A percentile compares a stretch with the other conserved stretches of the same genome.
phyloP scores from a whole-genome alignment of 306 rosid species.

The Hippophae gyantsensis region DNA sequence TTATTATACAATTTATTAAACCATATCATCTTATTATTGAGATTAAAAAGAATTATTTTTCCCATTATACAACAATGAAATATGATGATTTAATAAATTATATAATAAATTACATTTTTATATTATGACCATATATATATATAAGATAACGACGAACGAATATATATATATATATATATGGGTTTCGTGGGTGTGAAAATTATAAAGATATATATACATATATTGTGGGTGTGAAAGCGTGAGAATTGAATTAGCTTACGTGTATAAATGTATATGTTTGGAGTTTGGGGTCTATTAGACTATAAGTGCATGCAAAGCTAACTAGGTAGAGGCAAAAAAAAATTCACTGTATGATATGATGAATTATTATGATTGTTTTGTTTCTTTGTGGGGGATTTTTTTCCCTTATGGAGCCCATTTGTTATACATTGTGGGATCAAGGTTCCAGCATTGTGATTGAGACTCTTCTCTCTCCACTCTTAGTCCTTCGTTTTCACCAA shows the following conservation, averaged over 20 bases:
- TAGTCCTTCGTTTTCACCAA: conserved; percentile 17
- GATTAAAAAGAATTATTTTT: too few relatives aligned
- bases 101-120: too few relatives aligned
- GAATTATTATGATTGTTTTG: conserved; percentile 52
- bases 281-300: conserved; percentile 20
- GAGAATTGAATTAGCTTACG: conserved; percentile 24
- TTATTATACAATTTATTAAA: too few relatives aligned
- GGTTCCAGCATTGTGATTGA: conserved; percentile 66
- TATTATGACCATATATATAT: too few relatives aligned
- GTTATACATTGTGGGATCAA: conserved; percentile 69
- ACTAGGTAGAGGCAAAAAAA: conserved; percentile 3
- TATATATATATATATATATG: too few relatives aligned
- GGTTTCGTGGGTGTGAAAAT: too few relatives aligned
- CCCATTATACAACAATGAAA: too few relatives aligned
- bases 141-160: too few relatives aligned
- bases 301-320: conserved; percentile 67
- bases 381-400: conserved; percentile 69
- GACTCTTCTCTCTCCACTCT: conserved; percentile 16
- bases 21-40: too few relatives aligned
- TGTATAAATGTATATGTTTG: conserved; percentile 24
- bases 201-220: too few relatives aligned
- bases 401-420: conserved; percentile 67
- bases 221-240: too few relatives aligned
- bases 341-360: conserved; percentile 34
- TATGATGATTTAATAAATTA: too few relatives aligned